Percentiles rank a stretch among this genome's conserved stretches.
These are phyloP conservation scores for Cardamine resedifolia DNA, from an alignment of 345 rosid genomes.

Conservation along the genomic window DNA sequence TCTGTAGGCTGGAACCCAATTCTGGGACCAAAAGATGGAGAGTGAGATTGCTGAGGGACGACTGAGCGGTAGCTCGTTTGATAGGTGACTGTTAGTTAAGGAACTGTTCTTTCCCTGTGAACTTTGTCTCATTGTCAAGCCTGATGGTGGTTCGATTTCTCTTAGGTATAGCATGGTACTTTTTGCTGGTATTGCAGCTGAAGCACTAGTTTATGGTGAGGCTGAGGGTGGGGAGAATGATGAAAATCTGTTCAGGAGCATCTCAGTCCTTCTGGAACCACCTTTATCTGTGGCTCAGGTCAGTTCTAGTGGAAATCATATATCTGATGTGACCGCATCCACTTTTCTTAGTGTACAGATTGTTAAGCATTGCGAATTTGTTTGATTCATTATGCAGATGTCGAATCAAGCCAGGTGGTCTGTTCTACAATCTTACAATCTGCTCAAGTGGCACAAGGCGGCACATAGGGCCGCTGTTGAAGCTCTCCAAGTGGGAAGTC, in stretches of 20 bases:
- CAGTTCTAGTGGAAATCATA: background rate
- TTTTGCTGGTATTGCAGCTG: conserved; percentile 97
- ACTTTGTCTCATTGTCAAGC: background rate
- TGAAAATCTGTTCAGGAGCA: conserved; percentile 88
- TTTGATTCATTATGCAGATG: conserved; percentile 52
- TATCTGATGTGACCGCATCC: background rate
- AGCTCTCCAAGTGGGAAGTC: conserved; percentile 78
- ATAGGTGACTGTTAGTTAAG: conserved; percentile 48
- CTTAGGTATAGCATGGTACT: conserved; percentile 93
- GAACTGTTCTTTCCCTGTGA: background rate
- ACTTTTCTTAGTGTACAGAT: background rate
- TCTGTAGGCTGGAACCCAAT: conserved; percentile 91
- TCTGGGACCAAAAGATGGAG: conserved; percentile 93
- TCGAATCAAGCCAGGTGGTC: conserved; percentile 99
- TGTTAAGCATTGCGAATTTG: background rate
- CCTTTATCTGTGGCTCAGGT: conserved; percentile 86
- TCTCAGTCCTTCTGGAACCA: conserved; percentile 74
- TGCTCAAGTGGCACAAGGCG: conserved; percentile 79
- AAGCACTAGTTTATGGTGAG: conserved; percentile 84
- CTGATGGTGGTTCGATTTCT: conserved; percentile 25
- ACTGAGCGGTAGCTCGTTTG: conserved; percentile 75
- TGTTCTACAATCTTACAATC: conserved; percentile 80
- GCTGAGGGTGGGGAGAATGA: conserved; percentile 99
- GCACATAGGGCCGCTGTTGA: conserved; percentile 79
- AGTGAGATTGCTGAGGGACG: conserved; percentile 81